Conservation (phyloP, 305 asterid genomes). For the Fraxinus angustifolia region DNA sequence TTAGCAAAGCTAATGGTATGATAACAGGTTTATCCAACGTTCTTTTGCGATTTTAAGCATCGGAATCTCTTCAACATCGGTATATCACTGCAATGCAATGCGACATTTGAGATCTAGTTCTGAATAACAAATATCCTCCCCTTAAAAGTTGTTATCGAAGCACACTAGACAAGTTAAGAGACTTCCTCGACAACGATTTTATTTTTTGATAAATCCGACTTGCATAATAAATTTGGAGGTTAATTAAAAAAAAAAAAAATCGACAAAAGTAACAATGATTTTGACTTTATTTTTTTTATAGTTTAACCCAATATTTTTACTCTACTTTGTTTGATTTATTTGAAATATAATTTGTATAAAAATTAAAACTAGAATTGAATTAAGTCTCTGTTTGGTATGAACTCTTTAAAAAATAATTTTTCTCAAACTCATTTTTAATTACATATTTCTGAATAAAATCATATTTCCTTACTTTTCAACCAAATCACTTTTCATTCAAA, state of each 20-base stretch:
- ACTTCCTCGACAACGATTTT: not conserved
- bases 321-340: not conserved
- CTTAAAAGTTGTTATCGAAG: not conserved
- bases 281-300: not conserved
- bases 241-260: no score
- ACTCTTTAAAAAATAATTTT: no score
- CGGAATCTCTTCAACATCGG: not conserved
- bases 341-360: not conserved
- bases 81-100: not conserved
- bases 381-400: not conserved
- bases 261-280: not conserved
- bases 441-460: no score
- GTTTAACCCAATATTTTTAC: not conserved
- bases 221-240: not conserved
- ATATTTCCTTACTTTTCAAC: not conserved
- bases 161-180: not conserved
- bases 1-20: not conserved
- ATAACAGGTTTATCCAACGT: not conserved
- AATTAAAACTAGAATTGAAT: not conserved
- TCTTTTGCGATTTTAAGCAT: not conserved
- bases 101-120: not conserved
- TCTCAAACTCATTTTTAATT: no score
- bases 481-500: no score
- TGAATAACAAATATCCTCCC: not conserved
- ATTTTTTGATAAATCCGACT: not conserved